Percentiles rank a stretch among this genome's conserved stretches.
phyloP scores from a whole-genome alignment of 768 basidiomycete genomes.

The Symmetrospora coprosmae region DNA sequence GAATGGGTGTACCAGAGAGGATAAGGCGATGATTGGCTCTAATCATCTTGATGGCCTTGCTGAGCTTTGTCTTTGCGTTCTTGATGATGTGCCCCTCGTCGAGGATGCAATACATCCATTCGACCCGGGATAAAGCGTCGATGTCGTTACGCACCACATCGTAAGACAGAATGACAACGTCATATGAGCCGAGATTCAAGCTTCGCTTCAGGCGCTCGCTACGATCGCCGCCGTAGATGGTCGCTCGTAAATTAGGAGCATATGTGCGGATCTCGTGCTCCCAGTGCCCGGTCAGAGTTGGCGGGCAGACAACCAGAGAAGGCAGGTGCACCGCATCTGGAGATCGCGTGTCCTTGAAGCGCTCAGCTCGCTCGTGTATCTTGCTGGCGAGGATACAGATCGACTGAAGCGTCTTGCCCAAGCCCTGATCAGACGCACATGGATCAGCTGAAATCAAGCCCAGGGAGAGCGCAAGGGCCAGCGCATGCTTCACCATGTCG shows the following conservation, averaged over 20 bases:
- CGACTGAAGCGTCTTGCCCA: conserved; percentile 93
- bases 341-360: conserved; percentile 50
- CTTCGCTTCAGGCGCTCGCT: conserved; percentile 62
- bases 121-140: conserved; percentile 51
- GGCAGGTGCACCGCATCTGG: conserved; percentile 73
- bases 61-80: conserved; percentile 94
- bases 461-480: too few species aligned
- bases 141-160: conserved; percentile 95
- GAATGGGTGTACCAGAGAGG: conserved; percentile 92
- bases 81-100: conserved; percentile 99
- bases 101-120: conserved; percentile 90
- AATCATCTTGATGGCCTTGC: conserved; percentile 83
- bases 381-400: conserved; percentile 94
- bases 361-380: conserved; percentile 68
- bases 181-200: conserved; percentile 52
- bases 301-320: conserved; percentile 88
- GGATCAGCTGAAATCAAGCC: background rate
- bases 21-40: conserved; percentile 84
- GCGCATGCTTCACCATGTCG: conserved; percentile 36
- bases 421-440: conserved; percentile 47
- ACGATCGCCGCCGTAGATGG: conserved; percentile 77
- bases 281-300: conserved; percentile 97
- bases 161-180: conserved; percentile 93
- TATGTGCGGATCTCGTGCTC: conserved; percentile 95
- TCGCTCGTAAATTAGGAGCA: conserved; percentile 61